These are phyloP conservation scores for Hyaloscypha variabilis DNA, from an alignment of 495 filamentous ascomycete genomes.

Conservation along the genomic window DNA sequence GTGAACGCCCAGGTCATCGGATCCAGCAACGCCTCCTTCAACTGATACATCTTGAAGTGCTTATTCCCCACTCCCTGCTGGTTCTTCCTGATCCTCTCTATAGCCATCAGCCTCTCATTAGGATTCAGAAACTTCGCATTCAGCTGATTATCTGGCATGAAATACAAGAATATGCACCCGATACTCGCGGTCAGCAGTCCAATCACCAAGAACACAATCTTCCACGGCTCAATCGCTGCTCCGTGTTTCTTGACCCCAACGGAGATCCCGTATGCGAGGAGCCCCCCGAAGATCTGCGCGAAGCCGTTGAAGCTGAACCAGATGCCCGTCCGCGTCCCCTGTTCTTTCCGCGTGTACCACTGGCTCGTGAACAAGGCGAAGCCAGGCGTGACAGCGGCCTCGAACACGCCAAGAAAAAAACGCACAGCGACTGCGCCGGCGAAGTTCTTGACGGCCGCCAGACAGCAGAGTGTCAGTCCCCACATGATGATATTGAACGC, in stretches of 20 bases:
- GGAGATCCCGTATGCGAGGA: conserved; percentile 59
- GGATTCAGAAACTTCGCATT: conserved; percentile 60
- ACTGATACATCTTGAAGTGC: conserved; percentile 60
- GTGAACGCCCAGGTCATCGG: conserved; percentile 64
- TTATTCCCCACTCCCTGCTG: conserved; percentile 71
- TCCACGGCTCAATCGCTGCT: conserved; percentile 46
- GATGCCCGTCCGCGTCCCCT: conserved; percentile 49
- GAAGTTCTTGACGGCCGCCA: conserved; percentile 39
- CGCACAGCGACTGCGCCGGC: conserved; percentile 37
- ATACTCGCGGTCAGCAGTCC: conserved; percentile 58
- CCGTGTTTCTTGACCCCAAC: conserved; percentile 43
- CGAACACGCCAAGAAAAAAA: conserved; percentile 65
- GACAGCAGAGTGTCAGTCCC: conserved; percentile 49
- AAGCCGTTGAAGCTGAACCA: conserved; percentile 46
- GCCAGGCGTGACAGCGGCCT: conserved; percentile 64
- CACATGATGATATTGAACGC: conserved; percentile 50
- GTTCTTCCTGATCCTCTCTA: conserved; percentile 64
- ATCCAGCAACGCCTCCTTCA: conserved; percentile 57
- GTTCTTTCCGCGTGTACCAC: conserved; percentile 67
- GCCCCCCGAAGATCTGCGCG: conserved; percentile 51
- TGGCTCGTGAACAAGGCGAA: conserved; percentile 66
- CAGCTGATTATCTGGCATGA: conserved; percentile 68
- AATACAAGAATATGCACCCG: conserved; percentile 58
- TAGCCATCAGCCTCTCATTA: conserved; percentile 58
- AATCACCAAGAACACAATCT: conserved; percentile 53